A percentile compares a stretch with the other conserved stretches of the same genome.
phyloP scores from a whole-genome alignment of 2,329 filamentous ascomycete genomes.

The Sporothrix mexicana region DNA sequence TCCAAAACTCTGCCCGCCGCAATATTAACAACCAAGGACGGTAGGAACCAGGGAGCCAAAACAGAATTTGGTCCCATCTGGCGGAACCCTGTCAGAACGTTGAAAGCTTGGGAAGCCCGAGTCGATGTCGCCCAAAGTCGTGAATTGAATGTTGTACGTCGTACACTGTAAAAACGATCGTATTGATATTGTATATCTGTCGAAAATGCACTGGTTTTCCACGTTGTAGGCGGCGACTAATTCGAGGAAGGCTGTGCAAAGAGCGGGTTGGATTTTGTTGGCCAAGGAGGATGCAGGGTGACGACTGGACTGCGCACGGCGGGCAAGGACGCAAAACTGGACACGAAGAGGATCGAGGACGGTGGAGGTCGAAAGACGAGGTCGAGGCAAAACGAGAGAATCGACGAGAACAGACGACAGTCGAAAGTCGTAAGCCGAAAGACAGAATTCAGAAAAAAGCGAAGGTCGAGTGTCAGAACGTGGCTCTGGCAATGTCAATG shows the following conservation, averaged over 20 bases:
- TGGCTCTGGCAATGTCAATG: constrained; percentile 3
- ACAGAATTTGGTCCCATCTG: constrained; percentile 27
- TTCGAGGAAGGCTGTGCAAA: constrained; percentile 34
- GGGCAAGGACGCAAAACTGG: constrained; percentile 4
- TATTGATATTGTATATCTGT: neutral
- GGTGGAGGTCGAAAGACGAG: neutral
- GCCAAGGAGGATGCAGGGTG: constrained; percentile 31
- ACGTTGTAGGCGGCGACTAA: constrained; percentile 8
- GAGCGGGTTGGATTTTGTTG: constrained; percentile 23
- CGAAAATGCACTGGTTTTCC: neutral
- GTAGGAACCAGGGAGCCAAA: neutral
- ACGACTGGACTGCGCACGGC: constrained; percentile 32
- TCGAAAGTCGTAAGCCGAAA: too few relatives aligned
- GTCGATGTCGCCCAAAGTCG: neutral
- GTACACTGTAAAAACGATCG: too few relatives aligned
- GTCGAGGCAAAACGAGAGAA: neutral
- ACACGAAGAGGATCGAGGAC: neutral
- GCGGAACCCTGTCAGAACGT: neutral
- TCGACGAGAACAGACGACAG: neutral
- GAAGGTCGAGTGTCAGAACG: neutral
- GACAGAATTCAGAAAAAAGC: neutral
- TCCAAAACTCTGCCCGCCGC: constrained; percentile 10
- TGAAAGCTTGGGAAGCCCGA: too few relatives aligned
- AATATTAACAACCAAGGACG: constrained; percentile 19
- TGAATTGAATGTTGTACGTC: neutral